phyloP scores from a whole-genome alignment of 345 rosid species.

The Psidium friedrichsthalianum region DNA sequence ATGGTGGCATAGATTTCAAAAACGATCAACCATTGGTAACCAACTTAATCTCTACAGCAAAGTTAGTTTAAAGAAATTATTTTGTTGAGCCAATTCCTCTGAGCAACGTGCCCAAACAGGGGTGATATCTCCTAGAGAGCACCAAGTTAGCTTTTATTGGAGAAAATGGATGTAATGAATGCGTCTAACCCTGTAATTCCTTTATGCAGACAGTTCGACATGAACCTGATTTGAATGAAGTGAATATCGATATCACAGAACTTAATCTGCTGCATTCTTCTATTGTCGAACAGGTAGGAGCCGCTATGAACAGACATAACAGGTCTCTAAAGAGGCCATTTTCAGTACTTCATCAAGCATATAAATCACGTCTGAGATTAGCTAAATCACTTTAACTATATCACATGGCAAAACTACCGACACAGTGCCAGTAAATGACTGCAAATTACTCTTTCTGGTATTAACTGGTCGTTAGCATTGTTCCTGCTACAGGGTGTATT shows the following conservation, averaged over 20 bases:
- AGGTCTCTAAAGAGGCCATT: not conserved
- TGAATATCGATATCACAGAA: slow-evolving; percentile 43
- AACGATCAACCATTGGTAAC: slow-evolving; percentile 37
- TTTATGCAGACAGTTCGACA: slow-evolving; percentile 30
- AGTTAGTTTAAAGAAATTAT: not conserved
- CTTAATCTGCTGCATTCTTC: slow-evolving; percentile 19
- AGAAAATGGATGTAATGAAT: not conserved
- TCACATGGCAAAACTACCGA: not conserved
- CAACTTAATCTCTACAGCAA: not conserved
- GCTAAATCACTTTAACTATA: not conserved
- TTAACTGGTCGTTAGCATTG: not conserved
- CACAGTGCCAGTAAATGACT: not conserved
- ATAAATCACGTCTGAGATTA: not conserved
- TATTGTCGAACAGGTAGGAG: slow-evolving; percentile 28
- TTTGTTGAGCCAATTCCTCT: not conserved
- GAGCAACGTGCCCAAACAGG: not conserved
- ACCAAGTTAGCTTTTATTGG: not conserved
- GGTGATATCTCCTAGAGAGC: not conserved
- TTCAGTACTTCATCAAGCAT: not conserved
- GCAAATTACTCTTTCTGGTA: not conserved
- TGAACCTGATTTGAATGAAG: slow-evolving; percentile 29
- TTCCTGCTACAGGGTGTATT: slow-evolving; percentile 23
- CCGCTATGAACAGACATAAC: not conserved
- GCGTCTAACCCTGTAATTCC: not conserved
- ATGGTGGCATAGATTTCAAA: slow-evolving; percentile 39